Base-by-base conservation (phyloP, 345 rosid genomes). In the Gossypium mustelinum region DNA sequence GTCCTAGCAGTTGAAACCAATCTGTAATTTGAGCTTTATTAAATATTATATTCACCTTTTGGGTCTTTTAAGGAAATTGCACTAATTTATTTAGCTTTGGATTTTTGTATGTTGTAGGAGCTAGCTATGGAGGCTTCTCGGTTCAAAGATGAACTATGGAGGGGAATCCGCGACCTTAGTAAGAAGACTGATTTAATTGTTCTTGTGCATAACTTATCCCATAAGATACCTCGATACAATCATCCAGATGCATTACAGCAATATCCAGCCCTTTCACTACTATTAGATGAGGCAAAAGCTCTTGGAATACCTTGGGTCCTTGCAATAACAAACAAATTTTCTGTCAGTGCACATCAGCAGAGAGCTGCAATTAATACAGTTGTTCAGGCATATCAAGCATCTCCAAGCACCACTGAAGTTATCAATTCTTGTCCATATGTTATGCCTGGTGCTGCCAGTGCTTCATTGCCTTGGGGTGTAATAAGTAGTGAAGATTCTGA, bases 311-410 rank as follows among this genome's bases (percentile, higher is more conserved):
- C 98, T 27, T 94, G 98, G 98, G 87, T 92, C 52, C 92, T 94
- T 48, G 97, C 98, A 69, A 82, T 94, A 79, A 94, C 98, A 69
- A 94, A 94, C 81, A 94, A 91, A 77, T 94, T 94, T 84, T 94
- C 98, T 74, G 98, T 94, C 56, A 94, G 98, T 78, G 98, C 97
- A 1, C 98, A 94, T 87, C 98, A 91, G 86, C 98, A 91, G 83
- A 87, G 84, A 69, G 84, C 88, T 57, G 87, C 89, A 20, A 87
- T 92, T n/a, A 89, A 89, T 81, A 85, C 93, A 71, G 93, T 89
- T 73, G 73, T 94, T 68, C 88, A 89, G 72, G 90, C 91, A 27
- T 92, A 94, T 75, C 95, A 87, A 83, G 92, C 93, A 17, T 83
- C 92, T 41, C 91, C 86, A 44, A 87, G 81, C 84, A 77, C 86